phyloP scores from a whole-genome alignment of 1,284 basidiomycete species.

The Thecaphora thlaspeos region DNA sequence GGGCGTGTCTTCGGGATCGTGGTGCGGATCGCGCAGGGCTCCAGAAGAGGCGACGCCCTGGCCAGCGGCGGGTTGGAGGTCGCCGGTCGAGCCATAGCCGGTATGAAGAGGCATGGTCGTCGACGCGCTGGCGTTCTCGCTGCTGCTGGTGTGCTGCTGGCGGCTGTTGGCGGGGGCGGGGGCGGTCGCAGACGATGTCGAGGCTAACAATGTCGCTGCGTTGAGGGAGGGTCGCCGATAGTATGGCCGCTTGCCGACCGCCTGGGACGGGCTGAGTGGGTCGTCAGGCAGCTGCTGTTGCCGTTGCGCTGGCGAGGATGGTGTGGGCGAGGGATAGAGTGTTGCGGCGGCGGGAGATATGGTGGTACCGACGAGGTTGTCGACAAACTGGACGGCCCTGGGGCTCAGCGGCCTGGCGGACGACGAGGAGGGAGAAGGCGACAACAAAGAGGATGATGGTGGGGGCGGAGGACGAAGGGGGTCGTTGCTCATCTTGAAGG shows the following conservation, averaged over 20 bases:
- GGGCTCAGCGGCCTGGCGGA: conserved; percentile 16
- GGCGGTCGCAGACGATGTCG: no score
- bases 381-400: conserved; percentile 24
- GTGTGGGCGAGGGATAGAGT: conserved; percentile 5
- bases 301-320: background rate
- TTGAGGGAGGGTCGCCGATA: conserved; percentile 11
- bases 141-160: conserved; percentile 7
- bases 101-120: conserved; percentile 14
- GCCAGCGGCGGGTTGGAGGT: conserved; percentile 6
- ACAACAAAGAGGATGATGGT: no score
- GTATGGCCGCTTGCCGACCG: no score
- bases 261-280: background rate
- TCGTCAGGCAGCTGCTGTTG: background rate
- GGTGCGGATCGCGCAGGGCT: no score
- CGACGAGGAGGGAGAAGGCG: no score
- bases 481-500: conserved; percentile 1
- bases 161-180: no score
- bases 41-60: no score
- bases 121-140: conserved; percentile 7
- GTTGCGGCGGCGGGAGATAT: conserved; percentile 14
- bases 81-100: background rate
- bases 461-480: conserved; percentile 18
- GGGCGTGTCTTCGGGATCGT: no score
- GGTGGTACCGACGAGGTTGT: conserved; percentile 11
- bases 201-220: background rate